Evolutionary conservation across 495 filamentous ascomycete species (phyloP).

Genomic region (Aspergillus indologenus): DNA sequence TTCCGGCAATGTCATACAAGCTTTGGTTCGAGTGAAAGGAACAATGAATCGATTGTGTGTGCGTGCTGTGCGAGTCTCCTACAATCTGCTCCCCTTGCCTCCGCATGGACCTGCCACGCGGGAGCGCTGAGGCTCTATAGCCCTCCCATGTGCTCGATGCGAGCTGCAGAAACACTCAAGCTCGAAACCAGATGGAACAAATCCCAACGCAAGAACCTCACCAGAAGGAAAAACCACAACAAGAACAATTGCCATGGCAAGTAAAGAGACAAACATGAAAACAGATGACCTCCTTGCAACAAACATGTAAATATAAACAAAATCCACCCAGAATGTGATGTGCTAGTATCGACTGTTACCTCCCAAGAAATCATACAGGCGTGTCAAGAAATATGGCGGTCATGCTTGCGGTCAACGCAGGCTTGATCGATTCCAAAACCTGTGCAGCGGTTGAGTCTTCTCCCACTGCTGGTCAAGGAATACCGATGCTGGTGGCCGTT

Average conservation of each 20-base stretch:
- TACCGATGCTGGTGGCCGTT: too few relatives aligned
- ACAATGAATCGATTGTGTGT: background rate
- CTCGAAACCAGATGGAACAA: background rate
- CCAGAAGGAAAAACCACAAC: too few relatives aligned
- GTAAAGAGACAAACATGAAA: background rate
- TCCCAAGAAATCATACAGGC: background rate
- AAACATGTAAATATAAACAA: background rate
- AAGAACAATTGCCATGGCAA: background rate
- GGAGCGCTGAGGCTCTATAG: background rate
- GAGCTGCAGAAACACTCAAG: background rate
- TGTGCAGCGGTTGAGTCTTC: background rate
- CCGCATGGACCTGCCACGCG: slow-evolving; percentile 10
- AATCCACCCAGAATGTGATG: background rate
- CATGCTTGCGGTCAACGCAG: slow-evolving; percentile 5
- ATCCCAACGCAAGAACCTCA: background rate
- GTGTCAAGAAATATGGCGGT: background rate
- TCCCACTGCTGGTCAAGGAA: too few relatives aligned
- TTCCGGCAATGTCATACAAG: background rate
- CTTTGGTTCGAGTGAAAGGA: background rate
- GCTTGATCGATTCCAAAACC: background rate
- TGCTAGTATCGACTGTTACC: background rate
- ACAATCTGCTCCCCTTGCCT: background rate
- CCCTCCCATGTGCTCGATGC: background rate
- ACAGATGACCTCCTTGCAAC: background rate
- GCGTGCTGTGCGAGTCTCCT: background rate